These are phyloP conservation scores for Fraxinus americana DNA, from an alignment of 257 asterid genomes.

Conservation along the genomic window DNA sequence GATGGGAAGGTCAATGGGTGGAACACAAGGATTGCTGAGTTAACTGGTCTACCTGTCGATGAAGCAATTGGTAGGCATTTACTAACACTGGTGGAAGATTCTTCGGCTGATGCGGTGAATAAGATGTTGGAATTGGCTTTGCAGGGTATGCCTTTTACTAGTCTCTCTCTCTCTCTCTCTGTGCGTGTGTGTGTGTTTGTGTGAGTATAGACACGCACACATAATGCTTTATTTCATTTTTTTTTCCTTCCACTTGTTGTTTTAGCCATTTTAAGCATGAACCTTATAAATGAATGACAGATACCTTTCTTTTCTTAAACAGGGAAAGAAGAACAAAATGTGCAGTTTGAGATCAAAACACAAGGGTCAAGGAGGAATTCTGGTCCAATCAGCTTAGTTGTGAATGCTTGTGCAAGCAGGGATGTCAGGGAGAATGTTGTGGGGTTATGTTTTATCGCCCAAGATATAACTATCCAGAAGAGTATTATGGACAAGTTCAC, in stretches of 20 bases:
- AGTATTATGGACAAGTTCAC: constrained; percentile 92
- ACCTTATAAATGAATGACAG: constrained; percentile 19
- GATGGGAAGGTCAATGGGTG: constrained; percentile 89
- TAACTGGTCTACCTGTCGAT: constrained; percentile 58
- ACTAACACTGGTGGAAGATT: constrained; percentile 78
- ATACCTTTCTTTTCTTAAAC: constrained; percentile 19
- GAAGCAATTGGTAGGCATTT: constrained; percentile 69
- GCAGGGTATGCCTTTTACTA: constrained; percentile 51
- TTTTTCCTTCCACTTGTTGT: not conserved
- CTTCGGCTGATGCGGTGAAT: constrained; percentile 65
- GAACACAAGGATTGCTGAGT: constrained; percentile 63
- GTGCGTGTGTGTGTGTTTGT: not conserved
- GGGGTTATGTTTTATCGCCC: constrained; percentile 92
- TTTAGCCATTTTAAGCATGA: constrained; percentile 45
- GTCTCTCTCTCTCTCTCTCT: not conserved
- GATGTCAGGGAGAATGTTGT: constrained; percentile 77
- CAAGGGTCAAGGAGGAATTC: constrained; percentile 61
- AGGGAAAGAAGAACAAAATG: constrained; percentile 86
- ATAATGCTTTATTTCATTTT: not conserved
- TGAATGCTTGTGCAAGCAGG: constrained; percentile 91
- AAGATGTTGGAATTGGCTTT: constrained; percentile 75
- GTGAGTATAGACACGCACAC: not conserved
- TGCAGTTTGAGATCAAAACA: constrained; percentile 84
- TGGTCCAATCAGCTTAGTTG: constrained; percentile 75
- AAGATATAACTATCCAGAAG: constrained; percentile 87